Base-by-base conservation (phyloP, 2,329 filamentous ascomycete genomes). In the Talaromyces sp. region DNA sequence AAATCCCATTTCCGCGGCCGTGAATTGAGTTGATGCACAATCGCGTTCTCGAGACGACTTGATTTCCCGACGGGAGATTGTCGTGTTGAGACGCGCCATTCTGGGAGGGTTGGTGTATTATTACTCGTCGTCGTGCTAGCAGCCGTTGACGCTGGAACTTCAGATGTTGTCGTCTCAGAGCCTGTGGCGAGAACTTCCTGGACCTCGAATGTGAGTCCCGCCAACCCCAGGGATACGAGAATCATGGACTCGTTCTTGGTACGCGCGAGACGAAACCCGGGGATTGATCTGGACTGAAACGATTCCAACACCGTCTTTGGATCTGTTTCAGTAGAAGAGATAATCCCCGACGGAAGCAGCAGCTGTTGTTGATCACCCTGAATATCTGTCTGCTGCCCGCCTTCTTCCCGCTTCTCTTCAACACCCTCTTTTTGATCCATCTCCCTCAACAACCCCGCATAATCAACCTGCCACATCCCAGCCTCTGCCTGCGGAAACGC, bases 391-490 rank as follows among this genome's bases (percentile, higher is more conserved):
- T 31, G 15, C 21, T 19, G n/a, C 10, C 10, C 52, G 25, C 22
- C n/a, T 8, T 17, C 21, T 10, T 25, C 6, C 11, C 8, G 21
- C 13, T 39, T 5, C 69, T 13, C 60, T 41, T n/a, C 71, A 64
- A 55, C 74, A 70, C 37, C 68, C 60, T 7, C 65, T 63, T 17
- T 57, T 56, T 60, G 58, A 25, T 75, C 69, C 17, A 69, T 64
- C 25, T 66, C 62, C 25, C 65, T 61, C 25, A 75, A 62, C 13
- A 77, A 61, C 3, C 61, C 61, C 35, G 66, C 68, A 43, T 78
- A 78, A 59, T 78, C 74, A 17, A 66, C 62, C 35, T 73, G 69
- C 76, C 76, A 78, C 37, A 72, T 66, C 7, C 71, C 70, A 0
- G 64, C 69, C 35, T 21, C 48, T 5, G 71, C 67, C 60, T 74